A percentile compares a stretch with the other conserved stretches of the same genome.
Evolutionary conservation across 2,329 filamentous ascomycete genomes (phyloP).

Genomic region (Penicillium sp.): DNA sequence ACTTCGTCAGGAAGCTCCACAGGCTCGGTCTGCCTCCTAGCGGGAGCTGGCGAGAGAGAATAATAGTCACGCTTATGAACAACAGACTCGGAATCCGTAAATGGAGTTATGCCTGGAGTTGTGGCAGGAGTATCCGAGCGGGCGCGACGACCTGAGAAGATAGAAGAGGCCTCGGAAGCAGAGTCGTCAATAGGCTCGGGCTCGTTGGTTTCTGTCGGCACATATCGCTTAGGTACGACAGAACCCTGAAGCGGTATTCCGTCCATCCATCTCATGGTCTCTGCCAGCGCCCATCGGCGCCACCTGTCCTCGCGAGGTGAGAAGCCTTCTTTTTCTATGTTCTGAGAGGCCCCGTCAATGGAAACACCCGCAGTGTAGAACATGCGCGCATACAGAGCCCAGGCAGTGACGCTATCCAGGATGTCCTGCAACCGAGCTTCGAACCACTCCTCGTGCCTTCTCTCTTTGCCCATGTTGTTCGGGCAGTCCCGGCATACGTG

Average conservation of each 20-base stretch:
- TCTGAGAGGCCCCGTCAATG: too few relatives aligned
- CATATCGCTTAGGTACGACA: too few relatives aligned
- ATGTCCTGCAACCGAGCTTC: not conserved
- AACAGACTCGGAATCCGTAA: not conserved
- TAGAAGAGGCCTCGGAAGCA: not conserved
- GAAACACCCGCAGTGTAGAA: too few relatives aligned
- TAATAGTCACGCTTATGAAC: not conserved
- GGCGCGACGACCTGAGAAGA: not conserved
- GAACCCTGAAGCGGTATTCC: too few relatives aligned
- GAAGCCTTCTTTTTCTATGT: too few relatives aligned
- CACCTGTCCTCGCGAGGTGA: too few relatives aligned
- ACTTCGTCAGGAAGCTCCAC: not conserved
- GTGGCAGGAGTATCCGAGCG: not conserved
- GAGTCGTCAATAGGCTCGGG: too few relatives aligned
- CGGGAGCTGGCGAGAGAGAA: not conserved
- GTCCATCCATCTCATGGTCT: too few relatives aligned
- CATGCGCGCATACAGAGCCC: too few relatives aligned
- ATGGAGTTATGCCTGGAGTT: not conserved
- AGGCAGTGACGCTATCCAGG: too few relatives aligned
- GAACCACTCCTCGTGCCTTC: slow-evolving; percentile 3
- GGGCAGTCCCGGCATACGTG: not conserved
- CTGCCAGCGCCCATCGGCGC: too few relatives aligned
- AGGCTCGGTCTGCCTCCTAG: not conserved
- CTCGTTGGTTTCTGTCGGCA: too few relatives aligned
- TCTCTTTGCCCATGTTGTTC: not conserved